Evolutionary conservation across 2,329 filamentous ascomycete genomes (phyloP).

Genomic region (Hypoxylon sp.): DNA sequence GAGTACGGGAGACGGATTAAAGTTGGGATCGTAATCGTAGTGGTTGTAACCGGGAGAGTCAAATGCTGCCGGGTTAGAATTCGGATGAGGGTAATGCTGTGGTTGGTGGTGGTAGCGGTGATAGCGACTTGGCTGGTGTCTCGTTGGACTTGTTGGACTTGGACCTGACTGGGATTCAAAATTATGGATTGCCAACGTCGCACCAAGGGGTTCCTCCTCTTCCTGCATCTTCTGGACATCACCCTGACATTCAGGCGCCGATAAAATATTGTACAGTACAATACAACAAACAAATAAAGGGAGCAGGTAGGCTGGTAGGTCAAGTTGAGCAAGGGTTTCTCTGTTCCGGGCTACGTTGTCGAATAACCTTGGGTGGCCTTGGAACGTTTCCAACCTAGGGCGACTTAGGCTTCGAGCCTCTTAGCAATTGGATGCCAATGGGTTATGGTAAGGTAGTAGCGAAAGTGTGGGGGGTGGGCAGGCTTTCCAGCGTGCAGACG

Average conservation of each 20-base stretch:
- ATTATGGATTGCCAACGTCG: conserved; percentile 56
- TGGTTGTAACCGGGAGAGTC: conserved; percentile 42
- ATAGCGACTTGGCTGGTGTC: conserved; percentile 51
- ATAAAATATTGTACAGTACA: conserved; percentile 39
- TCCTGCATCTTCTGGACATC: conserved; percentile 66
- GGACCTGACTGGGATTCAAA: conserved; percentile 52
- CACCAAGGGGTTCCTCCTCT: conserved; percentile 59
- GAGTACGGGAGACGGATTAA: conserved; percentile 30
- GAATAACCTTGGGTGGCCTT: conserved; percentile 43
- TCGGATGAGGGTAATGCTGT: conserved; percentile 32
- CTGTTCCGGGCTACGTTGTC: conserved; percentile 43
- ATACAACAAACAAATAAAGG: conserved; percentile 25
- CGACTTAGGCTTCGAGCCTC: conserved; percentile 47
- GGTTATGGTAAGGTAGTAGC: conserved; percentile 44
- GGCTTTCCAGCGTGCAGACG: conserved; percentile 26
- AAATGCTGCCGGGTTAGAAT: conserved; percentile 35
- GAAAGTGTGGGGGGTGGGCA: conserved; percentile 42
- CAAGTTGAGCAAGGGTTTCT: conserved; percentile 43
- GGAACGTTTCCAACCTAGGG: conserved; percentile 42
- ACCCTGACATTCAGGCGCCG: conserved; percentile 53
- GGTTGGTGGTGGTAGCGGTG: conserved; percentile 45
- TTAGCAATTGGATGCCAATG: conserved; percentile 50
- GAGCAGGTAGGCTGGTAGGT: conserved; percentile 45
- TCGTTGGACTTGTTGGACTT: conserved; percentile 50
- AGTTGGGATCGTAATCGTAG: conserved; percentile 34